Evolutionary conservation across 2,329 filamentous ascomycete species (phyloP).

Genomic region (Colletotrichum sp.): DNA sequence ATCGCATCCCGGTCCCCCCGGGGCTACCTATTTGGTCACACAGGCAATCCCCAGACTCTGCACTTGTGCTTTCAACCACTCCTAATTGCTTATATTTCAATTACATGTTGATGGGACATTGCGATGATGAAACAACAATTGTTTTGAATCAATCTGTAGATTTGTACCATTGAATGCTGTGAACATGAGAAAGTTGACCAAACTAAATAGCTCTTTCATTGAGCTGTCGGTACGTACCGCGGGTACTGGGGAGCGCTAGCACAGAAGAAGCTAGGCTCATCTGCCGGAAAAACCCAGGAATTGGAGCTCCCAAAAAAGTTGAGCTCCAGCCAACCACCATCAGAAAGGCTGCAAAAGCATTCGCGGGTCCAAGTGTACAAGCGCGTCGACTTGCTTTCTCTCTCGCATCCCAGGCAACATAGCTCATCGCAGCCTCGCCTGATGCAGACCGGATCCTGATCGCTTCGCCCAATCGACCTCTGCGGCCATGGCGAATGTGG

Average conservation of each 20-base stretch:
- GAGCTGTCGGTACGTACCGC: not conserved
- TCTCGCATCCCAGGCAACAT: slow-evolving; percentile 32
- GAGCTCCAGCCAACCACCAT: slow-evolving; percentile 16
- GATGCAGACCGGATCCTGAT: slow-evolving; percentile 21
- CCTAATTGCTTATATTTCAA: not conserved
- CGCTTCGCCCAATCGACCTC: slow-evolving; percentile 28
- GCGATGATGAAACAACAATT: not conserved
- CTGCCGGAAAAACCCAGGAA: slow-evolving; percentile 15
- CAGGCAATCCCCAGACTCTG: not conserved
- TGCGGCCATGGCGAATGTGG: slow-evolving; percentile 72
- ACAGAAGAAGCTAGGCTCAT: not conserved
- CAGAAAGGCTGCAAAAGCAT: slow-evolving; percentile 21
- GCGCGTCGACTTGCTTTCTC: slow-evolving; percentile 20
- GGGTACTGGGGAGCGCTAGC: not conserved
- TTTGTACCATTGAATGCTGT: not conserved
- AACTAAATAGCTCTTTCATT: not conserved
- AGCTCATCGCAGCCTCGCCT: slow-evolving; percentile 20
- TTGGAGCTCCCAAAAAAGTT: slow-evolving; percentile 18
- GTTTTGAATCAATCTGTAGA: not conserved
- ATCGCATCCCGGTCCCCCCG: slow-evolving; percentile 11
- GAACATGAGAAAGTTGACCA: not conserved
- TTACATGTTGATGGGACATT: not conserved
- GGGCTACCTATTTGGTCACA: slow-evolving; percentile 17
- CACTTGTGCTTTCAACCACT: not conserved
- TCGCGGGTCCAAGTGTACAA: slow-evolving; percentile 14